Evolutionary conservation across 345 rosid genomes (phyloP), one percentile per base, ranked within the genome.

Genomic region (Linum trigynum): DNA sequence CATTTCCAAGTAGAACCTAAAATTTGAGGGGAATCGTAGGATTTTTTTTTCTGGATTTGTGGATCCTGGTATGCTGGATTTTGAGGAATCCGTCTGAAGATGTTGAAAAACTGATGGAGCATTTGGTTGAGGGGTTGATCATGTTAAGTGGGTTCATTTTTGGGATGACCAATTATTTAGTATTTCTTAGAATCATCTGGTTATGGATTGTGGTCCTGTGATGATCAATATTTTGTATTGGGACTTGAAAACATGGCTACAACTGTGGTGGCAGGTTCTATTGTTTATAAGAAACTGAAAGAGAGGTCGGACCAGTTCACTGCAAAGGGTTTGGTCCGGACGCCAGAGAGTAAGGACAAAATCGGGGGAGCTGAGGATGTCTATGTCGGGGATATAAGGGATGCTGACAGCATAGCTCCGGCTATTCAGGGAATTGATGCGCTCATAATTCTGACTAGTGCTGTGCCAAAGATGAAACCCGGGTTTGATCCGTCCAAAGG

Each of bases 381-480:
- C 5, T 77, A 82, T 65, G 71, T 88, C 36, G 92, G 96, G 61
- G 99, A 94, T 64, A 86, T 90, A 42, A 74, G 90, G 61, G 92
- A 86, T 11, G 58, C 80, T 32, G 67, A 70, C 48, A 73, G 82
- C 71, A 67, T 94, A 17, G 59, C 72, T 69, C 76, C 97, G 65
- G 96, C 92, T 61, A 65, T 90, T n/a, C 72, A 84, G 72, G 96
- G 92, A 58, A 75, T 84, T 57, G 88, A 94, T 76, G 84, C 90
- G 65, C 84, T 94, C 43, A 71, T 94, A 39, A 94, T 94, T 75
- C 96, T 94, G 43, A 94, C 97, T 0, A 94, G 99, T 70, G 96
- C 95, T 17, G 87, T 85, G 32, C 96, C 96, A 7, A 76, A 78
- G 79, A 77, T 90, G 91, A 88, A 86, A 75, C 92, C 91, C 3